phyloP scores from a whole-genome alignment of 2,329 filamentous ascomycete species.

The Akanthomyces uredinophilus region DNA sequence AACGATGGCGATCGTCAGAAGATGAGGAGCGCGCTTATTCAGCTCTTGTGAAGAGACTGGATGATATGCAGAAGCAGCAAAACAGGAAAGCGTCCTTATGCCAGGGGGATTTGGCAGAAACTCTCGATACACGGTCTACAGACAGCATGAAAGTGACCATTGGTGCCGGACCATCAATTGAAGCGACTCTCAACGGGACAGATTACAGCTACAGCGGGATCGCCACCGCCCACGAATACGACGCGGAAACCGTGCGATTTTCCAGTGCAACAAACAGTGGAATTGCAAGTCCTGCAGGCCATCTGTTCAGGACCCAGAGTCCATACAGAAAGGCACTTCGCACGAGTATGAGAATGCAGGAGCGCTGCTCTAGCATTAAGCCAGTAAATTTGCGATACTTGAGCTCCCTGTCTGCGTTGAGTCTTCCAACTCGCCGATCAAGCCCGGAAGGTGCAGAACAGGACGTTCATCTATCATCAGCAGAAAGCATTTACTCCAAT shows the following conservation, averaged over 20 bases:
- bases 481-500: constrained; percentile 47
- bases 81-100: background rate
- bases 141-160: background rate
- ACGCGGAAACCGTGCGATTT: background rate
- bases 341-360: constrained; percentile 36
- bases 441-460: constrained; percentile 36
- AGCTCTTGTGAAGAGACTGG: constrained; percentile 55
- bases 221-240: background rate
- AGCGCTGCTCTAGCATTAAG: constrained; percentile 18
- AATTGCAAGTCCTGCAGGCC: constrained; percentile 43
- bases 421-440: constrained; percentile 34
- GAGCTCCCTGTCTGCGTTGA: constrained; percentile 35
- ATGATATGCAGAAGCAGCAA: constrained; percentile 30
- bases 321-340: constrained; percentile 50
- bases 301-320: constrained; percentile 50
- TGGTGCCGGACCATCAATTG: background rate
- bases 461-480: constrained; percentile 34
- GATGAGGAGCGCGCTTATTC: constrained; percentile 59
- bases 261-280: constrained; percentile 3
- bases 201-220: background rate
- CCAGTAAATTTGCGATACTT: constrained; percentile 31
- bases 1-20: constrained; percentile 27
- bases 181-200: no score
- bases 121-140: background rate
- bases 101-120: background rate